Conservation (phyloP, 2,329 filamentous ascomycete genomes). For the Beauveria asiatica region DNA sequence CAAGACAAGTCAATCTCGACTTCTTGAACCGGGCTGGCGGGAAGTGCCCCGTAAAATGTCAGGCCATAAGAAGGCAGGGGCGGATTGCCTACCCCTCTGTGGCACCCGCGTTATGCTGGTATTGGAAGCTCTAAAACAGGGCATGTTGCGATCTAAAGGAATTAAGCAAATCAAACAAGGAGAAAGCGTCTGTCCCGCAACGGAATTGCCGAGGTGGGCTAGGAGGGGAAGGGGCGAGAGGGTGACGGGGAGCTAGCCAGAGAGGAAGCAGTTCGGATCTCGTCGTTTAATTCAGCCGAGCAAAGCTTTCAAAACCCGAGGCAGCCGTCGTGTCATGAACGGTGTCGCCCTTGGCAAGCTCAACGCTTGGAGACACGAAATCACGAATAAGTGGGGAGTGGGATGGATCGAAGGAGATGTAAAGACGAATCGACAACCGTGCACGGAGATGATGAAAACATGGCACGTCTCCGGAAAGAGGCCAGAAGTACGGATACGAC, state of each 20-base stretch:
- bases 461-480: background rate
- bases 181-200: background rate
- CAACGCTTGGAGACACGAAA: background rate
- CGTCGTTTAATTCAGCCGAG: background rate
- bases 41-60: constrained; percentile 5
- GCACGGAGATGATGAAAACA: background rate
- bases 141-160: background rate
- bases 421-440: constrained; percentile 4
- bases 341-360: background rate
- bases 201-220: background rate
- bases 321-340: background rate
- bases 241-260: background rate
- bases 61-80: background rate
- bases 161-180: background rate
- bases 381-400: background rate
- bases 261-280: background rate
- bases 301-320: background rate
- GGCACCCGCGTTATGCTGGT: background rate
- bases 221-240: background rate
- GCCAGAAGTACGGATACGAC: too few species aligned
- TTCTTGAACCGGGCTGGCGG: background rate
- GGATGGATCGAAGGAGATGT: constrained; percentile 1
- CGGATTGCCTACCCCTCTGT: background rate
- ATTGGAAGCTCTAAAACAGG: background rate
- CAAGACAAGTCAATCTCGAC: background rate